phyloP scores from a whole-genome alignment of 2,329 filamentous ascomycete genomes.

The Raffaelea deltoideospora region DNA sequence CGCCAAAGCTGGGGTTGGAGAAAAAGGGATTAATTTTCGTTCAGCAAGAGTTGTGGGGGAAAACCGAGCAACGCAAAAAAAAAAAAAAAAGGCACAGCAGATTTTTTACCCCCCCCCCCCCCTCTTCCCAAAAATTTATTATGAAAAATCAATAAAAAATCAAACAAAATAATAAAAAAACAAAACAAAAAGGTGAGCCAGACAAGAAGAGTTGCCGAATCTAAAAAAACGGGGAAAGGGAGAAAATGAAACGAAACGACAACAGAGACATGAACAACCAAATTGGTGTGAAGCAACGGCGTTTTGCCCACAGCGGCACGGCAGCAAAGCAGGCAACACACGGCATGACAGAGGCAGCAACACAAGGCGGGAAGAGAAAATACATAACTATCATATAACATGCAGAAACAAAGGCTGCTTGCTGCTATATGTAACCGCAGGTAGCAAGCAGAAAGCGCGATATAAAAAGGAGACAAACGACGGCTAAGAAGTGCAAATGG shows the following conservation, averaged over 20 bases:
- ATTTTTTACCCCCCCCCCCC: too few species aligned
- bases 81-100: neutral
- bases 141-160: too few species aligned
- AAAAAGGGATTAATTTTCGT: slow-evolving; percentile 5
- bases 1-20: slow-evolving; percentile 37
- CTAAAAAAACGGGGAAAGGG: neutral
- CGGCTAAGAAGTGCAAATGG: slow-evolving; percentile 2
- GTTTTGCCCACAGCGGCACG: slow-evolving; percentile 5
- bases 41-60: slow-evolving; percentile 6
- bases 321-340: slow-evolving; percentile 1
- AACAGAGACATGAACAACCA: neutral
- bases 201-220: too few species aligned
- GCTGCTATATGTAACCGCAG: too few species aligned
- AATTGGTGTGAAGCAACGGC: slow-evolving; percentile 2
- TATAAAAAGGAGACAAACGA: too few species aligned
- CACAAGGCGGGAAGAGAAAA: too few species aligned
- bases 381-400: too few species aligned
- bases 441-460: too few species aligned
- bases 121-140: too few species aligned
- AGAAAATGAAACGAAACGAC: neutral
- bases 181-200: neutral
- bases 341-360: too few species aligned
- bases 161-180: neutral
- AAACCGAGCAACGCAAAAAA: slow-evolving; percentile 2
- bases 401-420: too few species aligned